A percentile compares a stretch with the other conserved stretches of the same genome.
Conservation (phyloP, 345 rosid species). For the Arabidopsis arenosa region DNA sequence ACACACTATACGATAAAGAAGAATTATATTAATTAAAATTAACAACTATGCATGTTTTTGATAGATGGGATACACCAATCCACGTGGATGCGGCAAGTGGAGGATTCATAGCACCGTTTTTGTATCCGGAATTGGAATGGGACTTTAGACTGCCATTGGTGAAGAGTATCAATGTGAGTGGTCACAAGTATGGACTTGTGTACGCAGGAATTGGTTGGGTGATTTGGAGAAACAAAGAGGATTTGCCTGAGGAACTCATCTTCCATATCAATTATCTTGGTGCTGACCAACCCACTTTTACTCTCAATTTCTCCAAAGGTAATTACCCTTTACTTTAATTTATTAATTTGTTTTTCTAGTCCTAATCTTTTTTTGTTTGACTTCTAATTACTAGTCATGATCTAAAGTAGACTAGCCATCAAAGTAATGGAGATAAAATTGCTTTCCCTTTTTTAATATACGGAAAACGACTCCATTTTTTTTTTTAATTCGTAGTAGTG, state of each 20-base stretch:
- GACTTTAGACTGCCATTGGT: conserved; percentile 64
- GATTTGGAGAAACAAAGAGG: conserved; percentile 67
- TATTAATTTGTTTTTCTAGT: neutral
- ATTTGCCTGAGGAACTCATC: conserved; percentile 68
- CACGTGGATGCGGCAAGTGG: conserved; percentile 76
- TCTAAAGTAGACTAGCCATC: conserved; percentile 1
- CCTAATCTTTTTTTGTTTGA: neutral
- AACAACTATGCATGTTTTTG: neutral
- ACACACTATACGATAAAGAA: neutral
- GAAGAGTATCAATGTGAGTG: conserved; percentile 68
- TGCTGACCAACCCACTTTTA: conserved; percentile 68
- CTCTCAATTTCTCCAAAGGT: conserved; percentile 72
- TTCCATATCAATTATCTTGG: conserved; percentile 71
- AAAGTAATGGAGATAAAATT: neutral
- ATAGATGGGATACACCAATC: conserved; percentile 68
- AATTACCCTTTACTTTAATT: neutral
- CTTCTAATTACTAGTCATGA: neutral
- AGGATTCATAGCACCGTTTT: conserved; percentile 65
- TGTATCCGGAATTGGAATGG: conserved; percentile 71
- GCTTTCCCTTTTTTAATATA: neutral
- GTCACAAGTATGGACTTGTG: conserved; percentile 67
- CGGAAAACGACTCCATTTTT: neutral
- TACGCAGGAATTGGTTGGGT: conserved; percentile 73
- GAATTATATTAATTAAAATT: neutral
- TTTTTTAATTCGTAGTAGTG: neutral